Conservation (phyloP, 306 rosid species). For the Cicer yamashitae region DNA sequence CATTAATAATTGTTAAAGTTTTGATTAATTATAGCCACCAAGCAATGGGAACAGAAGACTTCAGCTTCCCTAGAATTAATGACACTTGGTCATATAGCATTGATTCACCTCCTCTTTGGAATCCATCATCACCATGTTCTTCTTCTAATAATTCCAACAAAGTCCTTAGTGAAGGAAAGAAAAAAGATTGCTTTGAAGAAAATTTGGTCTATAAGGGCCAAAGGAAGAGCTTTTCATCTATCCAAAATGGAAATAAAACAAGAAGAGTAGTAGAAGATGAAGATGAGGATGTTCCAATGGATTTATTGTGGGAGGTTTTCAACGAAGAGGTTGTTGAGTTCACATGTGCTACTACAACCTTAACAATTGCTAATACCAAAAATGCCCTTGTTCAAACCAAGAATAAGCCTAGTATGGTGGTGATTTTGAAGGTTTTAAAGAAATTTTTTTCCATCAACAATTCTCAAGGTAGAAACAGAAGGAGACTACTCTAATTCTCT, state of each 20-base stretch:
- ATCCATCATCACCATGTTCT: constrained; percentile 38
- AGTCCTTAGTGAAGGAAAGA: constrained; percentile 18
- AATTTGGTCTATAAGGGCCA: constrained; percentile 14
- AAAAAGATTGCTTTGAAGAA: constrained; percentile 5
- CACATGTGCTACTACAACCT: constrained; percentile 29
- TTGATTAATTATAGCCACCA: background rate
- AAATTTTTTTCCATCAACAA: constrained; percentile 52
- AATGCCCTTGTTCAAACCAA: constrained; percentile 43
- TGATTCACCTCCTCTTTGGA: constrained; percentile 62
- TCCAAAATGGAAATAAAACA: constrained; percentile 24
- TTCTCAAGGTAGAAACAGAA: constrained; percentile 47
- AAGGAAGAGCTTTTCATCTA: constrained; percentile 46
- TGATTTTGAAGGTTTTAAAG: constrained; percentile 57
- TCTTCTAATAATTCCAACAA: background rate
- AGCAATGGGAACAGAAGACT: constrained; percentile 55
- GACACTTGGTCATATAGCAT: constrained; percentile 38
- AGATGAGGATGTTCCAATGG: constrained; percentile 61
- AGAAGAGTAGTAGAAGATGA: constrained; percentile 35
- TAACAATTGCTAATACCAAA: constrained; percentile 33
- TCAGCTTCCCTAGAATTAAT: constrained; percentile 51
- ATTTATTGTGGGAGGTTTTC: constrained; percentile 67
- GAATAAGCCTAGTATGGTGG: constrained; percentile 51
- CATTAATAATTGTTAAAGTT: constrained; percentile 13
- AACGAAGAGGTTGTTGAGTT: constrained; percentile 55
- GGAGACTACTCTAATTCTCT: constrained; percentile 24